These are phyloP conservation scores for Zygosaccharomyces kombuchaensis DNA, from an alignment of 805 yeast species.

Conservation along the genomic window DNA sequence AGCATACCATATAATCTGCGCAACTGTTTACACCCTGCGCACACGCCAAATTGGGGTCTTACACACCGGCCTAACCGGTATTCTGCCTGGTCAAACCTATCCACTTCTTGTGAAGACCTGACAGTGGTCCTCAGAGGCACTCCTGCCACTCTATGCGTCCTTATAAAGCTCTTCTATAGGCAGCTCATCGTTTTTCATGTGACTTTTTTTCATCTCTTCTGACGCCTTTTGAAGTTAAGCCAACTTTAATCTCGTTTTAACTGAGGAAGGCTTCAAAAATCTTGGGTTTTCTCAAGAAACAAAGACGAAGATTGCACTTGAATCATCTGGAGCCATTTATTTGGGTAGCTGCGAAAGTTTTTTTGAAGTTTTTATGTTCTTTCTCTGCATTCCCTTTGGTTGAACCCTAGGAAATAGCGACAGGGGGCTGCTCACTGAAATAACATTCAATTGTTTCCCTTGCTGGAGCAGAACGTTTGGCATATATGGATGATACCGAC, in stretches of 20 bases:
- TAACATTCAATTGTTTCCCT: neutral
- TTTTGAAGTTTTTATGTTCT: neutral
- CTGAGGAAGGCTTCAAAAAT: neutral
- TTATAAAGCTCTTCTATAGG: neutral
- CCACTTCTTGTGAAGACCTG: slow-evolving; percentile 14
- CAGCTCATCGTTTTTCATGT: neutral
- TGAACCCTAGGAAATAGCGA: slow-evolving; percentile 1
- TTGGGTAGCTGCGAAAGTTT: neutral
- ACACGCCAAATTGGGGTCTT: slow-evolving; percentile 22
- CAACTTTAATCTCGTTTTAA: neutral
- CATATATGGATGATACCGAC: slow-evolving; percentile 17
- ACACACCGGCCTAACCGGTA: slow-evolving; percentile 23
- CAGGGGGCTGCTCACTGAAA: slow-evolving; percentile 1
- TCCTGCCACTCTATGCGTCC: neutral
- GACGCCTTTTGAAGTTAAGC: slow-evolving; percentile 1
- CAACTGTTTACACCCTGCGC: slow-evolving; percentile 25
- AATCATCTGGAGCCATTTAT: neutral
- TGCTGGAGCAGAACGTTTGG: neutral
- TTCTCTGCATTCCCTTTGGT: neutral
- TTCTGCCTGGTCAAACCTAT: slow-evolving; percentile 17
- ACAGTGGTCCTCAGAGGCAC: neutral
- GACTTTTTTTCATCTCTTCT: neutral
- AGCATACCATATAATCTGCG: slow-evolving; percentile 20
- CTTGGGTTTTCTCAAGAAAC: neutral
- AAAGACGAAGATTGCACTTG: neutral